phyloP scores from a whole-genome alignment of 805 yeast species.

The Yarrowia sp. region DNA sequence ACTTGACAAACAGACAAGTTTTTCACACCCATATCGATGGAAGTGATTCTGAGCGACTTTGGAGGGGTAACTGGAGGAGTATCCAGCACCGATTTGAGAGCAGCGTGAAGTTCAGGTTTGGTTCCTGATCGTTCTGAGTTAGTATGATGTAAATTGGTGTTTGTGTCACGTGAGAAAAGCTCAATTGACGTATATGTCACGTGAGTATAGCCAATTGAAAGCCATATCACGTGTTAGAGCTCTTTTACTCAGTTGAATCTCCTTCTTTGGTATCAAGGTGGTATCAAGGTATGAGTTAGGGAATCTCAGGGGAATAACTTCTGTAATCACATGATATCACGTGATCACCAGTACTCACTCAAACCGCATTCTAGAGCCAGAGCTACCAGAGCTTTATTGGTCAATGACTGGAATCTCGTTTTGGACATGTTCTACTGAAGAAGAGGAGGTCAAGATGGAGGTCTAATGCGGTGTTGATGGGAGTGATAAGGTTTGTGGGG shows the following conservation, averaged over 20 bases:
- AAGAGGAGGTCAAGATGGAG: neutral
- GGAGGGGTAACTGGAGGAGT: neutral
- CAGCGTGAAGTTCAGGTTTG: conserved; percentile 1
- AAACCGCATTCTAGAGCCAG: conserved; percentile 26
- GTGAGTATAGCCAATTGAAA: too few relatives aligned
- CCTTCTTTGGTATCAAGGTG: too few relatives aligned
- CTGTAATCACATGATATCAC: neutral
- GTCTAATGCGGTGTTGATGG: neutral
- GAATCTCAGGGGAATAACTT: neutral
- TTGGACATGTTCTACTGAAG: conserved; percentile 1
- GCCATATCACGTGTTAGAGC: too few relatives aligned
- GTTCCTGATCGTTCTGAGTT: conserved; percentile 31
- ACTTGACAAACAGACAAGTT: conserved; percentile 29
- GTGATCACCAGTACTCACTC: conserved; percentile 7
- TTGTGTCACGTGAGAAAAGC: too few relatives aligned
- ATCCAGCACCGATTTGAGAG: neutral
- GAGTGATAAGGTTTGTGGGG: neutral
- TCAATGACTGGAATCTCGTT: conserved; percentile 14
- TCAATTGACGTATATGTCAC: neutral
- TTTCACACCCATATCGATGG: conserved; percentile 27
- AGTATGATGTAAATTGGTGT: neutral
- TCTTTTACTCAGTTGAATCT: too few relatives aligned
- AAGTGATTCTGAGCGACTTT: neutral
- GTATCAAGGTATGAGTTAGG: neutral
- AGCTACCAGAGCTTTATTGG: conserved; percentile 18